Evolutionary conservation across 2,329 filamentous ascomycete species (phyloP), one percentile per base, ranked within the genome.

Genomic region (Fusarium abutilonis): DNA sequence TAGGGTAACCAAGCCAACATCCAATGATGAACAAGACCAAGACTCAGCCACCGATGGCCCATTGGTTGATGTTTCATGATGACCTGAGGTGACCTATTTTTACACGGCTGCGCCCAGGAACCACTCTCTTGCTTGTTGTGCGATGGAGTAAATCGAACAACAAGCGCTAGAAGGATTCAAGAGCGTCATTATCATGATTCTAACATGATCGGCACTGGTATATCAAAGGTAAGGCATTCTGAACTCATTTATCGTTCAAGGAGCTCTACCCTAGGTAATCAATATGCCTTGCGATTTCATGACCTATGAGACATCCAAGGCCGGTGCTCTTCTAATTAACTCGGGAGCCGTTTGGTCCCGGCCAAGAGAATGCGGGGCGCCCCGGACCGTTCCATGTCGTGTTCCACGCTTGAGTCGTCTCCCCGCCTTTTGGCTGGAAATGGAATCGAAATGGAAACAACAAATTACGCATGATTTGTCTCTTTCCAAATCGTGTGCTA

Each of bases 381-480:
- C 35, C 52, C 56, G 60, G 52, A 51, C 60, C 60, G 59, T 55
- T 63, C 53, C 45, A 55, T 40, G 45, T 50, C 45, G 51, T 40
- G 45, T 50, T 52, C 49, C 46, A 49, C 44, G 45, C 26, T 34
- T 19, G 19, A 19, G 19, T 48, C 31, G 17, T 49, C 53, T 41
- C 66, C 66, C 66, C 63, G 55, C 60, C 52, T 63, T 60, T 54
- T 67, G 52, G 52, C 66, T 56, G 32, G 39, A 69, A 53, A 48
- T 52, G 66, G 66, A 46, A 29, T 29, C 7, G 28, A 13, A 29
- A 29, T 29, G 28, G 28, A 29, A 29, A 29, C 4, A 29, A 36
- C 9, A 36, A 10, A 19, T 19, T 10, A 21, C 36, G 11, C 11
- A 26, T 38, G 36, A 38, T 38, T 21, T 38, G 36, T 21, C 36